Evolutionary conservation across 306 rosid species (phyloP), one percentile per base, ranked within the genome.

Genomic region (Arachis stenosperma): DNA sequence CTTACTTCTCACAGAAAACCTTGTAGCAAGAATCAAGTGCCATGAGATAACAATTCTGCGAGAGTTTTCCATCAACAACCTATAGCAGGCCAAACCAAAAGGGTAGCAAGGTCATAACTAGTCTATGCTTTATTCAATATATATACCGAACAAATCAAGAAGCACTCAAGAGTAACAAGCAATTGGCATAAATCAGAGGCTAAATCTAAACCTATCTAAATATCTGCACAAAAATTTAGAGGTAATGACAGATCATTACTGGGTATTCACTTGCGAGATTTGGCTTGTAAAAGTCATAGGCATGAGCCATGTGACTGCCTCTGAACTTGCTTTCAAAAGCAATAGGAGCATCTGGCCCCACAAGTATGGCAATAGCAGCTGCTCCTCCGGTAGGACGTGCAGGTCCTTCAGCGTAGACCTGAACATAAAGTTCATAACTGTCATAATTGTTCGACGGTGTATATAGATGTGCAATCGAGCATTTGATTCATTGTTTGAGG

Each of bases 341-440:
- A 79, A 91, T 78, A 65, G 97, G 96, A 70, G 96, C 93, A 75
- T 89, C 92, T 71, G 92, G 96, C 51, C 96, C 93, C 55, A 89
- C 75, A 67, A 92, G 93, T 86, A 88, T 66, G 58, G 96, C 96
- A 83, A 92, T 75, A 50, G 96, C 98, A 69, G 93, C 96, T 62
- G 98, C 98, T 79, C 98, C 98, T 61, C 98, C 96, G 2, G 98
- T 92, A n/a, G 98, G 96, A 55, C 96, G 84, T 66, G 98, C 96
- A 0, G 98, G 93, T 75, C 98, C 98, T 70, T 88, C 96, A 3
- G 98, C 98, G 61, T 88, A 92, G 62, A 92, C 92, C 98, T 89
- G 82, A 79, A 76, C 61, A 76, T 68, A 52, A 69, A 69, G 78
- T 57, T 22, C 60, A 50, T 2, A 33, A 36, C 12, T 75, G 27